phyloP scores from a whole-genome alignment of 2,329 filamentous ascomycete species.

The Colletotrichum incanum region DNA sequence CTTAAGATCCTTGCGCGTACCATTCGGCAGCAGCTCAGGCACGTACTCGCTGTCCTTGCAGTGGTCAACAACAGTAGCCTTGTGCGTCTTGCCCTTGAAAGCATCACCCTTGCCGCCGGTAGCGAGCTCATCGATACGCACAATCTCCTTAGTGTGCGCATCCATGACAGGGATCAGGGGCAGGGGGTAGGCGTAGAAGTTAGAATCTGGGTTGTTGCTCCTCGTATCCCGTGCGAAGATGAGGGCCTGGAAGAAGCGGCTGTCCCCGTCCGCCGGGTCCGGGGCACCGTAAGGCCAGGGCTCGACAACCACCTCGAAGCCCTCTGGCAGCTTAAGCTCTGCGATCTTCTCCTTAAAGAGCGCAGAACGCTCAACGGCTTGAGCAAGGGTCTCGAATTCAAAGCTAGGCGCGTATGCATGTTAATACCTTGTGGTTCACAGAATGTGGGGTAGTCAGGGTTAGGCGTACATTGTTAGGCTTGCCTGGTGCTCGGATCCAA shows the following conservation, averaged over 20 bases:
- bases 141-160: conserved; percentile 48
- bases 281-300: conserved; percentile 55
- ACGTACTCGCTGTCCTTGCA: conserved; percentile 56
- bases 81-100: conserved; percentile 41
- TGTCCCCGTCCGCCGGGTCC: conserved; percentile 50
- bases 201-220: conserved; percentile 58
- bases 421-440: background rate
- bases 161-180: conserved; percentile 62
- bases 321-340: conserved; percentile 49
- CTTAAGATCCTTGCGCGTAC: conserved; percentile 68
- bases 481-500: conserved; percentile 50
- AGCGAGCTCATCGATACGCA: conserved; percentile 54
- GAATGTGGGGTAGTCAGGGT: background rate
- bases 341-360: conserved; percentile 52
- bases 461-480: conserved; percentile 50
- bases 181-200: conserved; percentile 66
- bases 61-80: conserved; percentile 49
- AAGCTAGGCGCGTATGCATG: conserved; percentile 42
- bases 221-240: conserved; percentile 52
- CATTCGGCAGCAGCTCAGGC: conserved; percentile 58
- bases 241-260: conserved; percentile 53
- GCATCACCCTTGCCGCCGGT: conserved; percentile 52
- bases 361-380: conserved; percentile 49
- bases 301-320: conserved; percentile 61
- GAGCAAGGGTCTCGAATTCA: conserved; percentile 55